Percentiles rank a stretch among this genome's conserved stretches.
Conservation (phyloP, 441 rosid species). For the Raphanus hybrid region DNA sequence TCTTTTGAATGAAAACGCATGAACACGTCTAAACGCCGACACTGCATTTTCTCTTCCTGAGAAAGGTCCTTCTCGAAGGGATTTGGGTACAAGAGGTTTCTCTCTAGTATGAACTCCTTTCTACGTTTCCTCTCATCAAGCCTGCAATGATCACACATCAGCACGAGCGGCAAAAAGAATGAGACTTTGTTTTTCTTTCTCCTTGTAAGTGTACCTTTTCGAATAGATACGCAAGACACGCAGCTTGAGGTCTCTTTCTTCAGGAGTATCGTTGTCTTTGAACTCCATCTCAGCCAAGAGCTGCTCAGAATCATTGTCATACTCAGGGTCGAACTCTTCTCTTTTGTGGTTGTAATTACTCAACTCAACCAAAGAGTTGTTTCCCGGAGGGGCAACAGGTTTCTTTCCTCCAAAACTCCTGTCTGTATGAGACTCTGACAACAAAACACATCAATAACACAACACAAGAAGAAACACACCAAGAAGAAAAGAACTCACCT, state of each 20-base stretch:
- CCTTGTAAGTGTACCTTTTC: slow-evolving; percentile 58
- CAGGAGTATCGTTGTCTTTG: slow-evolving; percentile 80
- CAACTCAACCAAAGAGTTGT: slow-evolving; percentile 68
- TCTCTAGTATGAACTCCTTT: slow-evolving; percentile 88
- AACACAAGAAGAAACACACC: slow-evolving; percentile 47
- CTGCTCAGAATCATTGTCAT: slow-evolving; percentile 95
- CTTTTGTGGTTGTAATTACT: slow-evolving; percentile 85
- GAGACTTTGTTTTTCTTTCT: not conserved
- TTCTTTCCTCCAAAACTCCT: slow-evolving; percentile 73
- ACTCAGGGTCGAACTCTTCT: slow-evolving; percentile 90
- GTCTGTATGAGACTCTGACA: slow-evolving; percentile 64
- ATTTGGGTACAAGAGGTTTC: slow-evolving; percentile 75
- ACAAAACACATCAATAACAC: slow-evolving; percentile 27
- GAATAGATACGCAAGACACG: slow-evolving; percentile 83
- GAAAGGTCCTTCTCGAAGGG: slow-evolving; percentile 78
- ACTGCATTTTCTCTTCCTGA: slow-evolving; percentile 75
- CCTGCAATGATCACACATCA: slow-evolving; percentile 51
- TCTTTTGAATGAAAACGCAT: slow-evolving; percentile 96
- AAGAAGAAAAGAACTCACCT: slow-evolving; percentile 54
- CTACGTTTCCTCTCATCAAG: slow-evolving; percentile 94
- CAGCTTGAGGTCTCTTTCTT: slow-evolving; percentile 82
- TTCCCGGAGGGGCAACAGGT: slow-evolving; percentile 54
- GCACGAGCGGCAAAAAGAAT: not conserved
- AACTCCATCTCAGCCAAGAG: slow-evolving; percentile 97
- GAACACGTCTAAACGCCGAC: slow-evolving; percentile 75